Evolutionary conservation across 768 basidiomycete species (phyloP).

Genomic region (Zangia roseola): DNA sequence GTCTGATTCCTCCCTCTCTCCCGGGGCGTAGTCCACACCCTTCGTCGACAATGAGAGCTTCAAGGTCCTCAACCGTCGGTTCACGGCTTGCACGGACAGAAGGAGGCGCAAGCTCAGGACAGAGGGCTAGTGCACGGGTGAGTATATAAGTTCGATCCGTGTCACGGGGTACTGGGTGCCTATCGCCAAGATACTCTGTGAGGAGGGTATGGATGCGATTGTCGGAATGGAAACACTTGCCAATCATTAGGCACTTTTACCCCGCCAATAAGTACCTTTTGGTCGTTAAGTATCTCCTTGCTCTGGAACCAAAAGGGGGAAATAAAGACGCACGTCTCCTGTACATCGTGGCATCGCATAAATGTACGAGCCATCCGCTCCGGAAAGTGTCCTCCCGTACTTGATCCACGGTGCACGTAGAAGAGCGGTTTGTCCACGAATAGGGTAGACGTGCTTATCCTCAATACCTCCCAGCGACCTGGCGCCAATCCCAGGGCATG

Average conservation of each 20-base stretch:
- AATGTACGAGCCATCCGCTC: constrained; percentile 29
- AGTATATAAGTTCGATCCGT: constrained; percentile 64
- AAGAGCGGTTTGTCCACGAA: constrained; percentile 46
- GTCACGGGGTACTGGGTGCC: constrained; percentile 64
- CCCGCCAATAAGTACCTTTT: constrained; percentile 58
- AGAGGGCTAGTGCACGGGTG: constrained; percentile 46
- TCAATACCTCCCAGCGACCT: constrained; percentile 51
- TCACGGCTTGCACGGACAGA: constrained; percentile 45
- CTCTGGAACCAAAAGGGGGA: background rate
- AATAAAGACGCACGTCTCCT: constrained; percentile 37
- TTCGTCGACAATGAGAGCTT: constrained; percentile 47
- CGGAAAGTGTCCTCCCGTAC: constrained; percentile 34
- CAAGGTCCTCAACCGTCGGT: constrained; percentile 50
- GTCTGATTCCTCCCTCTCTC: constrained; percentile 64
- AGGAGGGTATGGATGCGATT: background rate
- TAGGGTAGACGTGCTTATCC: constrained; percentile 46
- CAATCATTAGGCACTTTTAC: constrained; percentile 61
- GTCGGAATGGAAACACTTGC: constrained; percentile 27
- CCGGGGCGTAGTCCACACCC: constrained; percentile 67
- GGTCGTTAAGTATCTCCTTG: background rate
- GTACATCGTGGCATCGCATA: constrained; percentile 38
- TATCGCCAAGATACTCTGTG: constrained; percentile 18
- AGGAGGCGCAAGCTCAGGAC: constrained; percentile 57
- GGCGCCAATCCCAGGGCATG: constrained; percentile 68
- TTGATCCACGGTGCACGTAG: constrained; percentile 50